Conservation (phyloP, 2,329 filamentous ascomycete genomes). For the Cladosporium sp. region DNA sequence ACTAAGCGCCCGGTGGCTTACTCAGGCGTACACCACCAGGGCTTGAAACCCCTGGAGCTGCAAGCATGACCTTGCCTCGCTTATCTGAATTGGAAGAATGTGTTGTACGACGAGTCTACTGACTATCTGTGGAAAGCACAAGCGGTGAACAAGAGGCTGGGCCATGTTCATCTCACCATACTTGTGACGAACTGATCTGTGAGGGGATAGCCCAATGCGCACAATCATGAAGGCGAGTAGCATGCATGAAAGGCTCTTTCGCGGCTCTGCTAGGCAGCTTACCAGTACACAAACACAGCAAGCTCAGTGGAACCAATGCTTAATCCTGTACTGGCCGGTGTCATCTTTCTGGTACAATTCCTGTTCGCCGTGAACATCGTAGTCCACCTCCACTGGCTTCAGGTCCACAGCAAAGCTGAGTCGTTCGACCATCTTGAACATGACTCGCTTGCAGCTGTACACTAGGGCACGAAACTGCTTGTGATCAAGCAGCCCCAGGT, state of each 20-base stretch:
- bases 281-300: not conserved
- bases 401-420: not conserved
- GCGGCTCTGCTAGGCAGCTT: not conserved
- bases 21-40: not conserved
- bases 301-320: not conserved
- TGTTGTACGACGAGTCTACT: not conserved
- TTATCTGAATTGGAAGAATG: not conserved
- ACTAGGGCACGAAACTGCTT: not conserved
- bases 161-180: not conserved
- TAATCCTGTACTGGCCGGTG: too few relatives aligned
- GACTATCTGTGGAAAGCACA: not conserved
- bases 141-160: not conserved
- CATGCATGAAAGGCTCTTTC: not conserved
- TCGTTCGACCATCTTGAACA: not conserved
- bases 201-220: not conserved
- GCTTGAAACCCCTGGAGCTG: not conserved
- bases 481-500: not conserved
- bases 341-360: not conserved
- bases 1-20: slow-evolving; percentile 4
- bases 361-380: not conserved
- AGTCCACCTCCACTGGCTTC: not conserved
- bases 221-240: not conserved
- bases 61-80: not conserved
- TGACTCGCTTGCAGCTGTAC: not conserved
- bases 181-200: too few relatives aligned